A percentile compares a stretch with the other conserved stretches of the same genome.
Conservation (phyloP, 176 grass and related monocot genomes). For the Thinopyrum elongatum region DNA sequence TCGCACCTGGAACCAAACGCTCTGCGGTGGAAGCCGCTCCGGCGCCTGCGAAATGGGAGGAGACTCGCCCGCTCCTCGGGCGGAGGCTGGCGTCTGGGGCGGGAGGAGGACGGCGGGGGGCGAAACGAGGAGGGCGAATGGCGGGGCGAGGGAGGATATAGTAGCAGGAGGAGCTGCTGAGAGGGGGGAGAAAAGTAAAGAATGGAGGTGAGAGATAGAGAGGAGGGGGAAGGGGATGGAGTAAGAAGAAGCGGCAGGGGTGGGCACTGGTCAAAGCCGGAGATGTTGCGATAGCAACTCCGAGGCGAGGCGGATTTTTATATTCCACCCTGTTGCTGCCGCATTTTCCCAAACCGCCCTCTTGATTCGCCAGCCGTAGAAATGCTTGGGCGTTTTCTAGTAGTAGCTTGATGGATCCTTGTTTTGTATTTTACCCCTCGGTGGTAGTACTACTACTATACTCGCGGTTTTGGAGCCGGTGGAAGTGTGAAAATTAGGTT, state of each 20-base stretch:
- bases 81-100: constrained; percentile 13
- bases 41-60: constrained; percentile 11
- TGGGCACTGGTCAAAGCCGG: constrained; percentile 72
- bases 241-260: not conserved
- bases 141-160: constrained; percentile 29
- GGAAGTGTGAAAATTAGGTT: not conserved
- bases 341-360: constrained; percentile 9
- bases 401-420: not conserved
- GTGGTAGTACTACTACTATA: too few relatives aligned
- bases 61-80: not conserved
- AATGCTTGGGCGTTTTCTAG: not conserved
- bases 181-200: constrained; percentile 6
- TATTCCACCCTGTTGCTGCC: constrained; percentile 1
- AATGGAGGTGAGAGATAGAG: constrained; percentile 16
- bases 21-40: constrained; percentile 5
- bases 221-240: not conserved
- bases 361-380: not conserved
- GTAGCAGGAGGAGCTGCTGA: not conserved
- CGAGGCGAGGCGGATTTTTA: constrained; percentile 38
- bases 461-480: too few relatives aligned
- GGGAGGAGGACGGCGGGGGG: not conserved
- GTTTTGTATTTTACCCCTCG: not conserved
- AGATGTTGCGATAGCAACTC: constrained; percentile 57
- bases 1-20: constrained; percentile 19
- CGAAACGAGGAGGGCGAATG: constrained; percentile 25